Evolutionary conservation across 2,329 filamentous ascomycete species (phyloP).

Genomic region (Alternaria sp.): DNA sequence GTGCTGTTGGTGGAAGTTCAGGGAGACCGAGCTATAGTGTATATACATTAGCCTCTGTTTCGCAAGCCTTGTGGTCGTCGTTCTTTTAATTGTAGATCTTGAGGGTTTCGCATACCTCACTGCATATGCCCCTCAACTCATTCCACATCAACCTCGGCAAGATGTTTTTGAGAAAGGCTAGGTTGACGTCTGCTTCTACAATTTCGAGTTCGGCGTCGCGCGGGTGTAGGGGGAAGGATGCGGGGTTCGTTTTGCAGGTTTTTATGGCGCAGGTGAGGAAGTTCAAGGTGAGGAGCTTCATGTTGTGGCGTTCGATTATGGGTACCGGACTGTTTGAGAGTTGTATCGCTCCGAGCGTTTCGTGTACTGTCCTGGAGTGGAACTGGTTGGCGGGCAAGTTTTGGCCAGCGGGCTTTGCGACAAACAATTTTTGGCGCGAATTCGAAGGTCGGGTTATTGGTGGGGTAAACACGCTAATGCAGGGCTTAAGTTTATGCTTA

Average conservation of each 20-base stretch:
- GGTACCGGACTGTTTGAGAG: not conserved
- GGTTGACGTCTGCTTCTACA: conserved; percentile 82
- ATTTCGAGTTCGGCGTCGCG: conserved; percentile 90
- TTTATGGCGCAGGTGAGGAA: conserved; percentile 97
- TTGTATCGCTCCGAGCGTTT: not conserved
- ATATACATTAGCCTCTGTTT: not conserved
- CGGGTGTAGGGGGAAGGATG: conserved; percentile 90
- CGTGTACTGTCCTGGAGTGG: not conserved
- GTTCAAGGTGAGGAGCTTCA: conserved; percentile 97
- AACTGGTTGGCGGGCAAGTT: conserved; percentile 50
- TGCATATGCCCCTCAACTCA: conserved; percentile 76
- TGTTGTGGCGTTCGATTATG: conserved; percentile 50
- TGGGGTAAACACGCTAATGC: conserved; percentile 19
- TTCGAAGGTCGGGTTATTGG: not conserved
- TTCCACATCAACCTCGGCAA: conserved; percentile 89
- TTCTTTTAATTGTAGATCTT: not conserved
- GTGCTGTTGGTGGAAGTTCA: conserved; percentile 63
- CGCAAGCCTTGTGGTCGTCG: not conserved
- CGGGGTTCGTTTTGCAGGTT: conserved; percentile 82
- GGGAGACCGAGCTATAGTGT: conserved; percentile 77
- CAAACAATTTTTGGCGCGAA: conserved; percentile 13
- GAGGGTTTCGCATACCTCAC: conserved; percentile 67
- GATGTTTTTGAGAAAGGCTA: conserved; percentile 82
- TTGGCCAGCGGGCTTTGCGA: conserved; percentile 1
- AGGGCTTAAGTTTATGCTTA: conserved; percentile 33